A percentile compares a stretch with the other conserved stretches of the same genome.
phyloP scores from a whole-genome alignment of 768 basidiomycete genomes.

The Sporobolomyces roseus region DNA sequence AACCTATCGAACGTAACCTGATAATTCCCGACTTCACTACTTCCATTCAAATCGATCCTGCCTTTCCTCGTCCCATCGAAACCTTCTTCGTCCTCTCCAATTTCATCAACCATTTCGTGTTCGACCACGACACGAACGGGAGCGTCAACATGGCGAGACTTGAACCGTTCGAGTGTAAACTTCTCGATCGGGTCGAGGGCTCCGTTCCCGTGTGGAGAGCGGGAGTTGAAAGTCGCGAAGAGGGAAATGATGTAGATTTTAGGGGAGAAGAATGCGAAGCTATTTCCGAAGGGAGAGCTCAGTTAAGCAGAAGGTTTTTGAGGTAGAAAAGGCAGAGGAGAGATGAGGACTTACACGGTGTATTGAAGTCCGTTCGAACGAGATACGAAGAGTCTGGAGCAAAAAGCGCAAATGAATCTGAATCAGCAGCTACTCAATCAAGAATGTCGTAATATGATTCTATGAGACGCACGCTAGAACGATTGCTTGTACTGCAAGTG shows the following conservation, averaged over 20 bases:
- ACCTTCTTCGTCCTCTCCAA: not conserved
- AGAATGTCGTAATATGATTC: too few relatives aligned
- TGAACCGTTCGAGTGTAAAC: not conserved
- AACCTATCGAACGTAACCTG: too few relatives aligned
- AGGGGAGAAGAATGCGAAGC: conserved; percentile 5
- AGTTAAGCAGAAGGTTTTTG: not conserved
- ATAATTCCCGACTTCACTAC: too few relatives aligned
- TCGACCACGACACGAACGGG: conserved; percentile 8
- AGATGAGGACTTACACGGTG: not conserved
- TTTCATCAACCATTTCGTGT: conserved; percentile 1
- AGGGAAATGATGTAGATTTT: conserved; percentile 10
- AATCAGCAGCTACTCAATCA: too few relatives aligned
- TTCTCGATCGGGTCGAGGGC: conserved; percentile 11
- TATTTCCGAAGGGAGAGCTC: not conserved
- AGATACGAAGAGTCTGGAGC: not conserved
- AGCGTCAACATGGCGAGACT: not conserved
- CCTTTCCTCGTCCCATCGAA: too few relatives aligned
- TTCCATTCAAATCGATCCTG: too few relatives aligned
- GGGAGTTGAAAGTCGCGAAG: conserved; percentile 8
- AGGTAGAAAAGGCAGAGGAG: not conserved
- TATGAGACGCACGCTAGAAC: not conserved
- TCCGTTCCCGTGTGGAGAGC: conserved; percentile 11
- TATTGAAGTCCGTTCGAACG: conserved; percentile 7
- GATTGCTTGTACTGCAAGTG: not conserved
- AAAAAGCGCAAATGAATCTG: too few relatives aligned